These are phyloP conservation scores for Juglanconis sp. DNA, from an alignment of 2,329 filamentous ascomycete genomes.

Conservation along the genomic window DNA sequence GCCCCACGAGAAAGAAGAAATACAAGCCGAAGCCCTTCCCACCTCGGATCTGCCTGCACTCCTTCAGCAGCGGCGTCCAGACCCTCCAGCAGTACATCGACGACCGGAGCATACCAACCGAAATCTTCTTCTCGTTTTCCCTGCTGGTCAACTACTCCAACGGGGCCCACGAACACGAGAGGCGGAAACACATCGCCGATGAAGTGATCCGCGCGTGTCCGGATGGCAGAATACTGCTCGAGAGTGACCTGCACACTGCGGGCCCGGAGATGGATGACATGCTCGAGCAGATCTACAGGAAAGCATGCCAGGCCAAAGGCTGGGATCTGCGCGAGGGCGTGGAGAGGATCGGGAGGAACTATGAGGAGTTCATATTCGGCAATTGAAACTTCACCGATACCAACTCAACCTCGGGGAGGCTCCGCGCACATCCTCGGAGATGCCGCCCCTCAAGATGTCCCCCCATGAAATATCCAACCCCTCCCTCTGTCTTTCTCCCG, in stretches of 20 bases:
- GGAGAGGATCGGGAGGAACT: constrained; percentile 67
- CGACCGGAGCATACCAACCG: constrained; percentile 66
- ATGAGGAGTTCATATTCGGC: constrained; percentile 72
- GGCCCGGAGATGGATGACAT: constrained; percentile 75
- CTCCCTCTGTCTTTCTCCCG: too few species aligned
- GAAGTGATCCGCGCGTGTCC: constrained; percentile 68
- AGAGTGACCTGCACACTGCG: constrained; percentile 86
- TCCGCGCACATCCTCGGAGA: neutral
- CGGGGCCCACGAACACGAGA: constrained; percentile 38
- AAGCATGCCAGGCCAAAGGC: constrained; percentile 72
- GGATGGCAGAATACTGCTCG: constrained; percentile 74
- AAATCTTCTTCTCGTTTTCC: constrained; percentile 87
- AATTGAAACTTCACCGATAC: constrained; percentile 16
- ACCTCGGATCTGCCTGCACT: constrained; percentile 88
- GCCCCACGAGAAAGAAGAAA: constrained; percentile 8
- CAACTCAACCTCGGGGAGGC: neutral
- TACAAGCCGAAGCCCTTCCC: constrained; percentile 63
- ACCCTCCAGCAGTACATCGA: constrained; percentile 75
- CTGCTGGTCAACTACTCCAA: constrained; percentile 73
- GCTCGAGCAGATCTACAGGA: constrained; percentile 72
- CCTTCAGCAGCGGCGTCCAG: constrained; percentile 77
- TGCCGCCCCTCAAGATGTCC: neutral
- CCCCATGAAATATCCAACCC: neutral
- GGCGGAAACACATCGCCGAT: constrained; percentile 45
- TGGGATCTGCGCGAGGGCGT: constrained; percentile 76